Evolutionary conservation across 148 eudicot genomes (phyloP).

Genomic region (Talinum fruticosum): DNA sequence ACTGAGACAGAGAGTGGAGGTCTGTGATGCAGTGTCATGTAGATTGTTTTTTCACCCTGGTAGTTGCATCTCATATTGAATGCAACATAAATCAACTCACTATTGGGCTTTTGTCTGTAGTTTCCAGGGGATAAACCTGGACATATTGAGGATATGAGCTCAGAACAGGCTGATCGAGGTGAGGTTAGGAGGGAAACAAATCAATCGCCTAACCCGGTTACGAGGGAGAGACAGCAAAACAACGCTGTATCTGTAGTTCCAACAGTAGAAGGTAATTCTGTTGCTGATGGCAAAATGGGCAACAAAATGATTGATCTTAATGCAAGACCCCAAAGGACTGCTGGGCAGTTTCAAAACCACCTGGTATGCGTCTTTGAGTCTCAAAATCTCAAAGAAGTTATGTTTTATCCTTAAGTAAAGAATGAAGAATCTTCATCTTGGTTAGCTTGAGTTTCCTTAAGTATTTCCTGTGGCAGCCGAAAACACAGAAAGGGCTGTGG

Average conservation of each 20-base stretch:
- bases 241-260: slow-evolving; percentile 38
- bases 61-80: slow-evolving; percentile 3
- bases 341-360: slow-evolving; percentile 46
- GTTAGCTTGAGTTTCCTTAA: no score
- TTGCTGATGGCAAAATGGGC: slow-evolving; percentile 43
- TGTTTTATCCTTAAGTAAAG: not conserved
- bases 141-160: slow-evolving; percentile 37
- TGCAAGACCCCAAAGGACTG: slow-evolving; percentile 64
- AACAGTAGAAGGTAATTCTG: slow-evolving; percentile 30
- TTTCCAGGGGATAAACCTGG: slow-evolving; percentile 72
- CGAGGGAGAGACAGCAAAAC: slow-evolving; percentile 48
- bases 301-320: slow-evolving; percentile 73
- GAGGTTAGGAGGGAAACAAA: slow-evolving; percentile 48
- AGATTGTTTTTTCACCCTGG: slow-evolving; percentile 11
- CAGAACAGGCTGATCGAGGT: slow-evolving; percentile 38
- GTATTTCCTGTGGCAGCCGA: no score
- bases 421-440: no score
- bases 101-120: slow-evolving; percentile 38
- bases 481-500: no score
- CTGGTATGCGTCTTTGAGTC: slow-evolving; percentile 40
- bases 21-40: slow-evolving; percentile 34
- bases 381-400: not conserved
- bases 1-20: slow-evolving; percentile 87
- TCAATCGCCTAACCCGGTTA: slow-evolving; percentile 30
- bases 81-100: not conserved